phyloP scores from a whole-genome alignment of 2,329 filamentous ascomycete species.

The Plenodomus tracheiphilus region DNA sequence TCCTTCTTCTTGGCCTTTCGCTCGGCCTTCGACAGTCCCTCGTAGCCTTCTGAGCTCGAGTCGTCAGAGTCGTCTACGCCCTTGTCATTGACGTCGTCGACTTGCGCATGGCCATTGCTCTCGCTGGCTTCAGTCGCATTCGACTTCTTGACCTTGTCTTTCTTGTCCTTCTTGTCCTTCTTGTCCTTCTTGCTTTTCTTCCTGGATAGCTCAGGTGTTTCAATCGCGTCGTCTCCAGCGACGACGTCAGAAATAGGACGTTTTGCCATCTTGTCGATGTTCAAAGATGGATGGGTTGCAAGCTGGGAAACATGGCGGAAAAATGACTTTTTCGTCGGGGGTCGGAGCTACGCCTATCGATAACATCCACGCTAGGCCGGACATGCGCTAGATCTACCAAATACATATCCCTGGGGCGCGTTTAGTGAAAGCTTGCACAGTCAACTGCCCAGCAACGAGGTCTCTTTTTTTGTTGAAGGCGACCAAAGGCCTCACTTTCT shows the following conservation, averaged over 20 bases:
- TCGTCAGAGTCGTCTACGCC: slow-evolving; percentile 24
- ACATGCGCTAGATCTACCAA: background rate
- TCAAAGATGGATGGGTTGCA: slow-evolving; percentile 1
- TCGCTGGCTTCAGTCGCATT: slow-evolving; percentile 20
- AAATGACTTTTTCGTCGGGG: slow-evolving; percentile 18
- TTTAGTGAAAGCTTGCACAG: too few relatives aligned
- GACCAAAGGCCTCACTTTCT: too few relatives aligned
- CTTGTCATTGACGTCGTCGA: slow-evolving; percentile 20
- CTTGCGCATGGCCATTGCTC: slow-evolving; percentile 21
- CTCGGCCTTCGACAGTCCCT: slow-evolving; percentile 46
- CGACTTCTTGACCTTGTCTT: slow-evolving; percentile 30
- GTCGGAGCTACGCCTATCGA: slow-evolving; percentile 20
- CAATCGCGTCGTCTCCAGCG: slow-evolving; percentile 27
- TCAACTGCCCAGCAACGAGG: too few relatives aligned
- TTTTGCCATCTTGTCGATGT: slow-evolving; percentile 39
- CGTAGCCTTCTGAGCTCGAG: slow-evolving; percentile 13
- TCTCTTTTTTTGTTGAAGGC: too few relatives aligned
- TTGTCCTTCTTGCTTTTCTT: slow-evolving; percentile 46
- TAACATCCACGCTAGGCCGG: slow-evolving; percentile 13
- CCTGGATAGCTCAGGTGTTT: slow-evolving; percentile 30
- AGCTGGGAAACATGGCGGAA: slow-evolving; percentile 9
- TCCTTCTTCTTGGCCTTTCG: slow-evolving; percentile 49
- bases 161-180: slow-evolving; percentile 42
- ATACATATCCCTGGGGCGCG: too few relatives aligned
- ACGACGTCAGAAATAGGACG: slow-evolving; percentile 39